Base-by-base conservation (phyloP, 2,329 filamentous ascomycete genomes). In the Immersiporthe knoxdaviesiana region DNA sequence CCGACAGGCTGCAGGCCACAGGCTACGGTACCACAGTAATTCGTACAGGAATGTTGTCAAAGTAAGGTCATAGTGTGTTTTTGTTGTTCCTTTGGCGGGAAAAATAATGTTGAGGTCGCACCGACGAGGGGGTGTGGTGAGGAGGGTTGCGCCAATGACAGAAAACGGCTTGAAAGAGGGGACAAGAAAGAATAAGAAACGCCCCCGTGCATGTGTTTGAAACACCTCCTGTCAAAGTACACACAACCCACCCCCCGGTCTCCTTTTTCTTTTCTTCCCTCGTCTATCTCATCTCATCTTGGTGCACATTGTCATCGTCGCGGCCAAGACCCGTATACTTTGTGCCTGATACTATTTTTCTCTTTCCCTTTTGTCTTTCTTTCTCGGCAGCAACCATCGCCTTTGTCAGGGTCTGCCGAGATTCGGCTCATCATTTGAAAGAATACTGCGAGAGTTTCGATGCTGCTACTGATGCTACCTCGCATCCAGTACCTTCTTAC, bases 271-370 rank as follows among this genome's bases (percentile, higher is more conserved):
- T 27, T 6, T 3, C 10, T 16, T 32, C 41, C 67, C 21, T 59
- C 41, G 24, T 59, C 10, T 50, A 39, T 65, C 56, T 69, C 68
- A 47, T 62, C 44, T 47, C 44, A 47, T 47, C 44, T 41, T 69
- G 52, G 50, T 54, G 61, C 47, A 67, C 39, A 67, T 69, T 69
- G 60, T 64, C 68, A 69, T 67, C 60, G 68, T 58, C 68, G 32
- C 30, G 24, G 65, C 68, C 65, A 63, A 67, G 68, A 24, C 68
- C 39, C 60, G 16, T 59, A 37, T 56, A 3, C 11, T 44, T 16
- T 47, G 3, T 47, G 6, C n/a, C 18, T 21, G 6, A 8, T 47
- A 35, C 35, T n/a, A 8, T 47, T 47, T n/a, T n/a, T 47, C 1
- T n/a, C 6, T n/a, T n/a, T n/a, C n/a, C n/a, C n/a, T n/a, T n/a